Evolutionary conservation across 306 rosid genomes (phyloP).

Genomic region (Vigna angularis): DNA sequence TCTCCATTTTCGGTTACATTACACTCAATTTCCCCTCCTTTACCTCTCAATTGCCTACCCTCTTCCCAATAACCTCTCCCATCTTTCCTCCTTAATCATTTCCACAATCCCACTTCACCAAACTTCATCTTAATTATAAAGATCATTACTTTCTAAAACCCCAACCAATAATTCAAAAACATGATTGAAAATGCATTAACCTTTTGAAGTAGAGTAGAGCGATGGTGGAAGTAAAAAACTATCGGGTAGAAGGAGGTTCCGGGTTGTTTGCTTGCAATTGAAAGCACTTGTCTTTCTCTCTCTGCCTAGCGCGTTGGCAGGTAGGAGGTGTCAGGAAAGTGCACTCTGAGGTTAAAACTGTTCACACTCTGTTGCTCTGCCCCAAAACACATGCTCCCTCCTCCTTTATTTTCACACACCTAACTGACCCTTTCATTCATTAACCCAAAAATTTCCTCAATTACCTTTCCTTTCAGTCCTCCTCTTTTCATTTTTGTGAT

Average conservation of each 20-base stretch:
- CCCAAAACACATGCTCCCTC: slow-evolving; percentile 69
- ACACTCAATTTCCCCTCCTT: slow-evolving; percentile 39
- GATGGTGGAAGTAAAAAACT: slow-evolving; percentile 45
- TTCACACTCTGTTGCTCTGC: slow-evolving; percentile 66
- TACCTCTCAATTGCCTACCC: not conserved
- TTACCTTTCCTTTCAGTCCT: slow-evolving; percentile 43
- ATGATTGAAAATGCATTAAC: not conserved
- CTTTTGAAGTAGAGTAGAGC: slow-evolving; percentile 22
- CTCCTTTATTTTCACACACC: slow-evolving; percentile 59
- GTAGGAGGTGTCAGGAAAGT: slow-evolving; percentile 65
- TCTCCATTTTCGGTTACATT: slow-evolving; percentile 43
- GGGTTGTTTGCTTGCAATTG: slow-evolving; percentile 70
- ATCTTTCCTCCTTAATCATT: slow-evolving; percentile 27
- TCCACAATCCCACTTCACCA: slow-evolving; percentile 5
- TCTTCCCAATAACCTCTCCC: slow-evolving; percentile 37
- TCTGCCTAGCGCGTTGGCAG: slow-evolving; percentile 45
- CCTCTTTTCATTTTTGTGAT: slow-evolving; percentile 58
- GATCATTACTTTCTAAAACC: too few species aligned
- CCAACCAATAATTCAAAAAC: too few species aligned
- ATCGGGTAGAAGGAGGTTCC: slow-evolving; percentile 62
- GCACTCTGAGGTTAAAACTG: slow-evolving; percentile 75
- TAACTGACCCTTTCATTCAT: slow-evolving; percentile 58
- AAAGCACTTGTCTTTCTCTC: slow-evolving; percentile 57
- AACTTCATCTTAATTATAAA: not conserved
- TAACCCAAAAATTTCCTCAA: slow-evolving; percentile 55